Evolutionary conservation across 768 basidiomycete species (phyloP), one percentile per base, ranked within the genome.

Genomic region (Amanita rimosa): DNA sequence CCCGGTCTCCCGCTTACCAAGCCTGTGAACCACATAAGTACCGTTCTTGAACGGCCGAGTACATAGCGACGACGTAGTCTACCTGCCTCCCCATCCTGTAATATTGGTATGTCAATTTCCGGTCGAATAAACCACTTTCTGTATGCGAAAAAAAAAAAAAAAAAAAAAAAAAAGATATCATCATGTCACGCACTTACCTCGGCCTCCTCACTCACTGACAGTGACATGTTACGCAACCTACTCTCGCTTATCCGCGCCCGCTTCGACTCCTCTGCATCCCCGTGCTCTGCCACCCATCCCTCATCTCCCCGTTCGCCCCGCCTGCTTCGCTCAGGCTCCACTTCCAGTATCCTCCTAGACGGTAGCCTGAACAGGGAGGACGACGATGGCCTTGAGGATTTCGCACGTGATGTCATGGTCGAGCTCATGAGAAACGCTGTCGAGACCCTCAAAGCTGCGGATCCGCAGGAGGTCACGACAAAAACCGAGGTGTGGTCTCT

Each of bases 391-490:
- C 59, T 71, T 41, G 83, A 85, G 58, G 80, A 85, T 58, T 84
- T 85, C 59, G 83, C 82, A 8, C 65, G 82, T 52, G 84, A 85
- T 59, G 84, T 83, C 17, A 68, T 85, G 35, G 68, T 85, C 21
- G 78, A 83, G 60, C 64, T 84, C 26, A 83, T 91, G 78, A 69
- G 80, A 27, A 78, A 75, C 50, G 66, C 79, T 0, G 73, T 90
- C 17, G 86, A 86, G 54, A 75, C 74, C 48, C 64, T 92, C 47
- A 90, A 87, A 64, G 57, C 67, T 13, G 72, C 52, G 14, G 53
- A n/a, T n/a, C n/a, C n/a, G n/a, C n/a, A 53, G 19, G 57, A 56
- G 6, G 53, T 49, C 13, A 58, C 69, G 43, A 55, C 68, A 27
- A 55, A 62, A 48, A 67, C 67, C 0, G 69, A 72, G 55, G 67